Percentiles rank a stretch among this genome's conserved stretches.
Conservation (phyloP, 1,284 basidiomycete species). For the Boletus sp. region DNA sequence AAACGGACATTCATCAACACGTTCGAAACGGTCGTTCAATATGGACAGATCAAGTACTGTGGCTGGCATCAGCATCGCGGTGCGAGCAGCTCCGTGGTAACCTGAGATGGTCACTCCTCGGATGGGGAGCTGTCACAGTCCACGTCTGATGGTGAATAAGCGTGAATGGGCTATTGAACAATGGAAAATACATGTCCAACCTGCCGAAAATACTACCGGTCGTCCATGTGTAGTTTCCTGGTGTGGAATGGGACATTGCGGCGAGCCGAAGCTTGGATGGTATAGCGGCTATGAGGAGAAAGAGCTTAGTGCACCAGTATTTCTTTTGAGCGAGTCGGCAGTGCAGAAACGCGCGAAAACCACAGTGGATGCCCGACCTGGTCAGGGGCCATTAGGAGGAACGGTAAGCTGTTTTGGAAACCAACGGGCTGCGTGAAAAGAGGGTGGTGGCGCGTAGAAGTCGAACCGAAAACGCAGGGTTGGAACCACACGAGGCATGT, state of each 20-base stretch:
- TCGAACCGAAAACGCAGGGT: slow-evolving; percentile 2
- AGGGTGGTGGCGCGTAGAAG: slow-evolving; percentile 5
- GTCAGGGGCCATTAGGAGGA: not conserved
- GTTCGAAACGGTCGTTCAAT: slow-evolving; percentile 9
- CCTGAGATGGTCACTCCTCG: too few relatives aligned
- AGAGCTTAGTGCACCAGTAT: not conserved
- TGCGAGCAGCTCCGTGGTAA: not conserved
- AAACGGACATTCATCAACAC: slow-evolving; percentile 7
- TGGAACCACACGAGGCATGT: slow-evolving; percentile 8
- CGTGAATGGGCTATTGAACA: not conserved
- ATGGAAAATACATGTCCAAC: slow-evolving; percentile 5
- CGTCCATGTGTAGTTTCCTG: slow-evolving; percentile 8
- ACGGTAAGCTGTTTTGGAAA: not conserved
- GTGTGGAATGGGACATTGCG: slow-evolving; percentile 5
- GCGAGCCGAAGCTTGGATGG: slow-evolving; percentile 4
- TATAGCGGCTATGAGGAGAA: not conserved
- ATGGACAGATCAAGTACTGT: slow-evolving; percentile 5
- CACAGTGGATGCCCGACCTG: not conserved
- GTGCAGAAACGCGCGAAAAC: not conserved
- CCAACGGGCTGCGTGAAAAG: slow-evolving; percentile 1
- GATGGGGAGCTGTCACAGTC: not conserved
- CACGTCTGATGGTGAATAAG: slow-evolving; percentile 6
- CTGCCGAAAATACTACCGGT: slow-evolving; percentile 21
- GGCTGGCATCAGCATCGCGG: slow-evolving; percentile 11
- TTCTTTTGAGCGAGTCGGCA: not conserved